phyloP scores from a whole-genome alignment of 768 basidiomycete genomes.

The Rhodotorula sphaerocarpa region DNA sequence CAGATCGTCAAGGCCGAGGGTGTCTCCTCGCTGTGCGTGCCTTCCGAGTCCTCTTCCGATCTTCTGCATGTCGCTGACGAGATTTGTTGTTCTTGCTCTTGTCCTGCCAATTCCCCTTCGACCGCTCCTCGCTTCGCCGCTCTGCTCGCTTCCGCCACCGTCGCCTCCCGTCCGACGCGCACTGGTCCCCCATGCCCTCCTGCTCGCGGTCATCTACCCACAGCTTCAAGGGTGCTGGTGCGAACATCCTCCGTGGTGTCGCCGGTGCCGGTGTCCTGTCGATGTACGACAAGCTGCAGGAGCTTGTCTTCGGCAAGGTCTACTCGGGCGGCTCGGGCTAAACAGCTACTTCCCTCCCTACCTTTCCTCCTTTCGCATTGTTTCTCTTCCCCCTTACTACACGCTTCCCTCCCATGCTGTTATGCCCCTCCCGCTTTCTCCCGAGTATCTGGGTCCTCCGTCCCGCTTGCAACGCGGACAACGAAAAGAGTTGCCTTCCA shows the following conservation, averaged over 20 bases:
- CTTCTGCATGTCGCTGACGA: too few species aligned
- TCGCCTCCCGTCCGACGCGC: too few species aligned
- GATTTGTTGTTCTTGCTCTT: too few species aligned
- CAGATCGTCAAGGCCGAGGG: constrained; percentile 2
- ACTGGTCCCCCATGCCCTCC: too few species aligned
- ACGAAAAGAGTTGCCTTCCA: too few species aligned
- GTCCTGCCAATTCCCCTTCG: too few species aligned
- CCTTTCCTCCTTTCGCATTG: not conserved
- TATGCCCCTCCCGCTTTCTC: not conserved
- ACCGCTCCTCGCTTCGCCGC: too few species aligned
- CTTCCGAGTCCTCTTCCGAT: too few species aligned
- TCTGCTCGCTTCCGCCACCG: too few species aligned
- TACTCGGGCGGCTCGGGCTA: constrained; percentile 33
- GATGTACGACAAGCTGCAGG: constrained; percentile 96
- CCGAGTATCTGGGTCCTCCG: too few species aligned
- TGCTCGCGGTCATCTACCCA: too few species aligned
- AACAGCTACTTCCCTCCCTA: not conserved
- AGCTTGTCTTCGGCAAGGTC: constrained; percentile 45
- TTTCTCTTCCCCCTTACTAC: not conserved
- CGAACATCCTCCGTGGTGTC: constrained; percentile 84
- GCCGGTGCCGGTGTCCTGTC: constrained; percentile 82
- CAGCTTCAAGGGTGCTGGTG: not conserved
- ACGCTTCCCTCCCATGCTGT: not conserved
- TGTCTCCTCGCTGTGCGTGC: not conserved
- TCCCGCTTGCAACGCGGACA: too few species aligned